Evolutionary conservation across 108 stramenopile species (phyloP).

Genomic region (Discostella stelligeroides): DNA sequence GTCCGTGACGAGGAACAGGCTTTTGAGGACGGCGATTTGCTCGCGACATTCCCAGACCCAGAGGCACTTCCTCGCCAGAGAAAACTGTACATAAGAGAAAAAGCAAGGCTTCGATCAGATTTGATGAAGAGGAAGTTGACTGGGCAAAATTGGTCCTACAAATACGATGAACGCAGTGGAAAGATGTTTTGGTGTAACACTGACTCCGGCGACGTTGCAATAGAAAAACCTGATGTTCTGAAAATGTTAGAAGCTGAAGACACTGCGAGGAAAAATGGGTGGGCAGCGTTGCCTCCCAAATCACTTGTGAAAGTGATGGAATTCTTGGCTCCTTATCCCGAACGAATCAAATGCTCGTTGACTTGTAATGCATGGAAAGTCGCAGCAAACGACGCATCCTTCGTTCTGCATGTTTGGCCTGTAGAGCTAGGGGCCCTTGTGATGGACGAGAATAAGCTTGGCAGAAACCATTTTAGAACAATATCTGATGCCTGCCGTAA

Average conservation of each 20-base stretch:
- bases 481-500: constrained; percentile 67
- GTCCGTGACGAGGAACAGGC: constrained; percentile 70
- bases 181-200: constrained; percentile 78
- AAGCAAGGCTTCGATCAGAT: constrained; percentile 65
- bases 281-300: constrained; percentile 63
- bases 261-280: constrained; percentile 53
- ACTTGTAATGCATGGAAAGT: constrained; percentile 72
- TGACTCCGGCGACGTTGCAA: constrained; percentile 87
- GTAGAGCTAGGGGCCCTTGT: constrained; percentile 79
- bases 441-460: constrained; percentile 58
- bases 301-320: constrained; percentile 69
- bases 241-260: constrained; percentile 66
- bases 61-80: constrained; percentile 76
- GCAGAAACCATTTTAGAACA: constrained; percentile 72
- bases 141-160: constrained; percentile 72
- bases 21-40: constrained; percentile 79
- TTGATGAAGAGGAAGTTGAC: constrained; percentile 76
- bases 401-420: constrained; percentile 83
- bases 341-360: constrained; percentile 55
- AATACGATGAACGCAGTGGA: constrained; percentile 59
- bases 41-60: constrained; percentile 72
- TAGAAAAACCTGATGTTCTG: constrained; percentile 75
- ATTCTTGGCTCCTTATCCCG: constrained; percentile 71
- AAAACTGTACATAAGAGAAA: constrained; percentile 77
- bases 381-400: constrained; percentile 71